Evolutionary conservation across 106 monocot species (phyloP), one percentile per base, ranked within the genome.

Genomic region (Allium cepa): DNA sequence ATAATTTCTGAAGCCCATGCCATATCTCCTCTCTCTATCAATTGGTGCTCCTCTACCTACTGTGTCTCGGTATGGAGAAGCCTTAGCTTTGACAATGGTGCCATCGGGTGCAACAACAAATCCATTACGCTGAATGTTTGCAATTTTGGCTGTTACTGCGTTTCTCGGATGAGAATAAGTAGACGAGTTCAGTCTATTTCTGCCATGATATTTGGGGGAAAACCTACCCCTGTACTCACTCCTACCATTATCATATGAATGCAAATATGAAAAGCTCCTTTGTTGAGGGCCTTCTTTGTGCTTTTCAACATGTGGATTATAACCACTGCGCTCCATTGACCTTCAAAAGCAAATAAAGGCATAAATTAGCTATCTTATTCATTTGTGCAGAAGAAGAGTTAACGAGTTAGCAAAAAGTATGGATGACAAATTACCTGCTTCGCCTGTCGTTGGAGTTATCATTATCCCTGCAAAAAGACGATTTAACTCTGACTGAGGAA

Each of bases 41-140:
- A 71, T 70, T 9, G 77, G 75, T 51, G 81, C 78, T 26, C 74
- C 80, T 66, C 83, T 78, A 62, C 81, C 63, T 18, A 57, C 18
- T 26, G 75, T 27, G 60, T 69, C 60, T 3, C 46, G 72, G 14
- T 67, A 50, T 53, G 77, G 82, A 49, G 58, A 28, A 70, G 62
- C 63, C 72, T 60, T 63, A 60, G 82, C 82, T 66, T 79, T 88
- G 50, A 92, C 72, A 18, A 96, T 67, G 26, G 96, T 96, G 27
- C 88, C 96, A 84, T 96, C 96, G 60, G 86, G 86, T 57, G 86
- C 84, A 62, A 88, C 91, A 69, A 84, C 82, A 78, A 91, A 92
- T 16, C 88, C 91, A 82, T 80, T 86, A 78, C 84, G 86, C 66
- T 92, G 82, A 47, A 88, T 75, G 67, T 96, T 92, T 53, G 91